Evolutionary conservation across 2,329 filamentous ascomycete genomes (phyloP).

Genomic region (Aspergillus glaucus): DNA sequence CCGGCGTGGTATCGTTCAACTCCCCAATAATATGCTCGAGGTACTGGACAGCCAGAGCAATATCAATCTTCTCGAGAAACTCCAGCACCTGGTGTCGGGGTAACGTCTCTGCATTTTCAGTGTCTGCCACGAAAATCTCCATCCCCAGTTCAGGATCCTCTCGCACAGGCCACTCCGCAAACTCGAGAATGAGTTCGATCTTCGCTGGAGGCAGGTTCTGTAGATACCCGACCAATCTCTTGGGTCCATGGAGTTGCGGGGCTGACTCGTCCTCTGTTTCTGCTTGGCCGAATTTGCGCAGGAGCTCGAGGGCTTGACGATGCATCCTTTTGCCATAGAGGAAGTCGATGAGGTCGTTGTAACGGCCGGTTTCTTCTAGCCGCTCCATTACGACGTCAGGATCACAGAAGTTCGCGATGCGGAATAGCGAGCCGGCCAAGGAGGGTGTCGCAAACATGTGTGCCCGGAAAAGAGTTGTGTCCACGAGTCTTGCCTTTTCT

Average conservation of each 20-base stretch:
- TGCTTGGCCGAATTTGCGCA: constrained; percentile 70
- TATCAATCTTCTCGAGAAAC: constrained; percentile 66
- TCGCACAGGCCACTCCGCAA: constrained; percentile 78
- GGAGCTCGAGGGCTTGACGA: constrained; percentile 72
- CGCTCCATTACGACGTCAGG: constrained; percentile 92
- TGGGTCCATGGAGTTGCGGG: constrained; percentile 66
- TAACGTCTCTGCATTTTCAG: constrained; percentile 86
- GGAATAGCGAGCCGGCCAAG: constrained; percentile 82
- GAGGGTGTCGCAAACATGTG: constrained; percentile 90
- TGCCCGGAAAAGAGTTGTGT: constrained; percentile 87
- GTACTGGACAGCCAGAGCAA: constrained; percentile 69
- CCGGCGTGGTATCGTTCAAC: constrained; percentile 73
- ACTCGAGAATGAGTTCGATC: constrained; percentile 86
- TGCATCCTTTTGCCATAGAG: constrained; percentile 93
- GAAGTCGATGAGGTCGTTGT: constrained; percentile 95
- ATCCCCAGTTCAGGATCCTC: constrained; percentile 70
- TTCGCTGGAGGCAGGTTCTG: constrained; percentile 79
- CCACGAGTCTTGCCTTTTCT: constrained; percentile 74
- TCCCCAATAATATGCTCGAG: constrained; percentile 87
- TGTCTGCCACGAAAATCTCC: constrained; percentile 89
- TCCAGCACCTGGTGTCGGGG: constrained; percentile 68
- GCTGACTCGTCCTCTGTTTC: constrained; percentile 32
- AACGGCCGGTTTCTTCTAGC: constrained; percentile 78
- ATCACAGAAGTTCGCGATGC: constrained; percentile 95
- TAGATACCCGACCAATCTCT: constrained; percentile 80